Base-by-base conservation (phyloP, 768 basidiomycete species). In the Auriculariales sp. region DNA sequence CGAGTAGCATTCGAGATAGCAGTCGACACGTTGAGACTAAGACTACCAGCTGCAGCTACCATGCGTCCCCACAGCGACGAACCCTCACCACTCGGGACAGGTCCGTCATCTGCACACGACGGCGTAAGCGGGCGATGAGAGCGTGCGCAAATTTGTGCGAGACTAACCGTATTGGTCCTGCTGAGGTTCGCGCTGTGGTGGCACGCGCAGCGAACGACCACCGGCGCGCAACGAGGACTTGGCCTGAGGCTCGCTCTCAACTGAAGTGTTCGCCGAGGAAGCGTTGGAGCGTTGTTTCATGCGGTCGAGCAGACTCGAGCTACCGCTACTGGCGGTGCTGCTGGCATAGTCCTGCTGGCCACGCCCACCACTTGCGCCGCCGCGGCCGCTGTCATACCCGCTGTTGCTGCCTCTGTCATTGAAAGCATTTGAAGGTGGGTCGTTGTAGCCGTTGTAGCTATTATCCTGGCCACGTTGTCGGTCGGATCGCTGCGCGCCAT, bases 1-100 rank as follows among this genome's bases (percentile, higher is more conserved):
- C 39, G 39, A 15, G 64, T 60, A 17, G 60, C 54, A 17, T 76
- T 59, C 45, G 71, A 73, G 9, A 65, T 53, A 25, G 77, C 76
- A 57, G 75, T 73, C 59, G 70, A 71, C 3, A 81, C 75, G 57
- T 68, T 77, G 47, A 79, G 67, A 1, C 73, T 77, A 22, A 82
- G 62, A 3, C 62, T 67, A 52, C 66, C 71, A 3, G 79, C 75
- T 14, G 71, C 73, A 22, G 65, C 64, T n/a, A 77, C 67, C 7
- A 81, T 73, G 31, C 71, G 70, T 51, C 66, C 70, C 81, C 81
- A 82, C 24, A 79, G 58, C 7, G 69, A 68, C 46, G 62, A 62
- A 7, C 74, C 75, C 55, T 69, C 62, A 32, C 65, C 68, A 30
- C 55, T 54, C 10, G 58, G 44, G 19, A 46, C 50, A 10, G 31